Evolutionary conservation across 768 basidiomycete genomes (phyloP).

Genomic region (Phallus indusiatus): DNA sequence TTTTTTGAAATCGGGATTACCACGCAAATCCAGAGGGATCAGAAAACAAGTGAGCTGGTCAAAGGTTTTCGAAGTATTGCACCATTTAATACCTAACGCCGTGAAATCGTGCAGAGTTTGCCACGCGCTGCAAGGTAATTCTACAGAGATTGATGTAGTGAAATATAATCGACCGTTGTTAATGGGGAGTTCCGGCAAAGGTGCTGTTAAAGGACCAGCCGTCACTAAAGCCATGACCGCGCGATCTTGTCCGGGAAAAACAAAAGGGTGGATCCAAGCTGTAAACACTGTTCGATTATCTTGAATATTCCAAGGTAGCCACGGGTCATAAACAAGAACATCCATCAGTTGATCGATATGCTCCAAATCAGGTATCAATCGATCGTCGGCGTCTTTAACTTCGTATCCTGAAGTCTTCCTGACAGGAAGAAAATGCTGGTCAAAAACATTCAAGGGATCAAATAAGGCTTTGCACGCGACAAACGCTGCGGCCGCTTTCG

Average conservation of each 20-base stretch:
- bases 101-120: constrained; percentile 41
- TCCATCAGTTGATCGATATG: constrained; percentile 45
- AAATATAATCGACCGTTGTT: neutral
- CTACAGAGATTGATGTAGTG: neutral
- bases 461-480: constrained; percentile 63
- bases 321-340: constrained; percentile 57
- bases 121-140: neutral
- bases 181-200: neutral
- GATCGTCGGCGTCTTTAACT: constrained; percentile 46
- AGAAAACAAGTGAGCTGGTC: constrained; percentile 49
- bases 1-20: constrained; percentile 46
- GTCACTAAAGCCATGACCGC: neutral
- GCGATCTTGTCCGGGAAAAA: neutral
- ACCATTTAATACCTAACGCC: constrained; percentile 48
- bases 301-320: constrained; percentile 28
- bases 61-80: constrained; percentile 51
- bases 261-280: constrained; percentile 13
- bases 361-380: constrained; percentile 31
- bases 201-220: neutral
- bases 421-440: constrained; percentile 74
- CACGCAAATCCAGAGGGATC: constrained; percentile 46
- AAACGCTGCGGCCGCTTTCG: constrained; percentile 77
- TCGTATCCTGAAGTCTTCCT: constrained; percentile 39
- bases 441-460: constrained; percentile 58
- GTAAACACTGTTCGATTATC: neutral